phyloP scores from a whole-genome alignment of 176 grass and related monocot genomes.

The Lolium multiflorum region DNA sequence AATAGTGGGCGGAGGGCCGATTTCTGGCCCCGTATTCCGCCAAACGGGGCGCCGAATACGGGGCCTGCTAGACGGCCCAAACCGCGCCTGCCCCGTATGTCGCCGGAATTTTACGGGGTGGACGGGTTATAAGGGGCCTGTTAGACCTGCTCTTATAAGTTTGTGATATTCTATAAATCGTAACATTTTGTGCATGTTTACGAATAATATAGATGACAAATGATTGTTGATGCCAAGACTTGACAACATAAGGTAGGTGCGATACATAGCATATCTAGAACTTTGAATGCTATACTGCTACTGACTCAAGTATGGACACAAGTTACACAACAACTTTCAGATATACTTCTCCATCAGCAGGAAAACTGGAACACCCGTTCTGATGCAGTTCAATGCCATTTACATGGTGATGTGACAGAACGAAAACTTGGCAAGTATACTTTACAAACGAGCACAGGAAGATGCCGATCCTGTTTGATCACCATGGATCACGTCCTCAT shows the following conservation, averaged over 20 bases:
- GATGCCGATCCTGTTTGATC: slow-evolving; percentile 39
- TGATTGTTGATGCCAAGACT: background rate
- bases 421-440: slow-evolving; percentile 37
- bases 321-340: slow-evolving; percentile 17
- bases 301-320: slow-evolving; percentile 39
- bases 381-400: slow-evolving; percentile 45
- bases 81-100: no score
- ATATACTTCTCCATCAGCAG: slow-evolving; percentile 23
- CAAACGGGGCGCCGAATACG: no score
- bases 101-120: no score
- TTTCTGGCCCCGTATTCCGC: no score
- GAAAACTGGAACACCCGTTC: slow-evolving; percentile 38
- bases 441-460: slow-evolving; percentile 52
- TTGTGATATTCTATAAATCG: no score
- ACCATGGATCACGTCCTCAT: slow-evolving; percentile 43
- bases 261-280: slow-evolving; percentile 14
- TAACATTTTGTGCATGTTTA: no score
- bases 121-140: no score
- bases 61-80: no score
- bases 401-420: slow-evolving; percentile 38
- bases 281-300: slow-evolving; percentile 17
- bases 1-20: no score
- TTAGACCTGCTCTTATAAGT: no score
- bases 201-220: background rate
- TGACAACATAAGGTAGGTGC: slow-evolving; percentile 5